Conservation (phyloP, 345 rosid species). For the Euphorbia peplus region DNA sequence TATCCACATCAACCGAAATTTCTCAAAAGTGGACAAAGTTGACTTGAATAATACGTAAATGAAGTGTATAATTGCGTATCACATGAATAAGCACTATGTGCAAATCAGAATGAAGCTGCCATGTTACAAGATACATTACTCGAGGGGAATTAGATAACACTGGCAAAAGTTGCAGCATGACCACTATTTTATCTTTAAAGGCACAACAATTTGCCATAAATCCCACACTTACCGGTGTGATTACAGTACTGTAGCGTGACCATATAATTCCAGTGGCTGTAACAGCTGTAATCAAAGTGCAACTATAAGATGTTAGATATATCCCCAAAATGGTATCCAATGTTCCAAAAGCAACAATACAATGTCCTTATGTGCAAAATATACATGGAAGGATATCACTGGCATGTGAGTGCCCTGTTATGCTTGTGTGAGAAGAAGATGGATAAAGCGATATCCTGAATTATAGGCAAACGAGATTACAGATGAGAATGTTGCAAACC, state of each 20-base stretch:
- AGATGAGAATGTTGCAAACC: conserved; percentile 31
- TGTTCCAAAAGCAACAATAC: background rate
- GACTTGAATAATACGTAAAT: background rate
- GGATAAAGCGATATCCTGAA: background rate
- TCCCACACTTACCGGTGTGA: conserved; percentile 67
- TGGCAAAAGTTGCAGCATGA: background rate
- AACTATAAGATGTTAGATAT: background rate
- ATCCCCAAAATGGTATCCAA: background rate
- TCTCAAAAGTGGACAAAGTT: background rate
- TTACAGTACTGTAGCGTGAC: conserved; percentile 83
- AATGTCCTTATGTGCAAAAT: too few species aligned
- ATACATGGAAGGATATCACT: background rate
- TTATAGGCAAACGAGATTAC: background rate
- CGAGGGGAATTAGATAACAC: background rate
- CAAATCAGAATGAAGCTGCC: background rate
- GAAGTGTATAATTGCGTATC: background rate
- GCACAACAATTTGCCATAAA: background rate
- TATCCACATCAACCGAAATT: conserved; percentile 17
- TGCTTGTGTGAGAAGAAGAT: background rate
- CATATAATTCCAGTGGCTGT: conserved; percentile 66
- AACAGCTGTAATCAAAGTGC: conserved; percentile 52
- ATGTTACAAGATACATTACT: background rate
- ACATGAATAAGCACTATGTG: background rate
- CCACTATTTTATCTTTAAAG: conserved; percentile 1
- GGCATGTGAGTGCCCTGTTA: background rate